Evolutionary conservation across 345 rosid genomes (phyloP), one percentile per base, ranked within the genome.

Genomic region (Anacardium occidentale): DNA sequence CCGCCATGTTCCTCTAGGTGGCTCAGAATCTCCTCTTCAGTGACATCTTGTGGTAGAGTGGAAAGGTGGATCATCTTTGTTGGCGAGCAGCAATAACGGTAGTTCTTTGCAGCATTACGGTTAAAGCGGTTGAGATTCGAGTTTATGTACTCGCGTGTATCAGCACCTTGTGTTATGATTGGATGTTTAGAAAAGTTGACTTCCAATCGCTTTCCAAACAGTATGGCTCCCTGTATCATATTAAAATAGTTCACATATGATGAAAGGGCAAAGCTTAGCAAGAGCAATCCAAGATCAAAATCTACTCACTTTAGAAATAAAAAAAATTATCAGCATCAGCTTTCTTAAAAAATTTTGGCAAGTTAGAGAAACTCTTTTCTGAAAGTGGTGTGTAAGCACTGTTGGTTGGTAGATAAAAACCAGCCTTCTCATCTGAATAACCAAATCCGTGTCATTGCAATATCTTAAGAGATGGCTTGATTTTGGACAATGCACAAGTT

Each of bases 11-110:
- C 92, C 80, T 89, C 97, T 48, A 92, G 81, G 77, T 87, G 97
- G 72, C 69, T 81, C 54, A 80, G 78, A 40, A 95, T 87, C 77
- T 92, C 99, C 63, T 92, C 97, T 72, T 95, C 99, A 0, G 89
- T 81, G 63, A 88, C 82, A 9, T 90, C 98, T 79, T 86, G 98
- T 8, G 99, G 96, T 40, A 95, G 88, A 66, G 96, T 85, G 22
- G 99, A 95, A 48, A 95, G 76, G 85, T 95, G 99, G 61, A 95
- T 83, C 89, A 92, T 95, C 86, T 90, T 95, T 45, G 98, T 95
- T 3, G 99, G 99, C 7, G 98, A 92, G 82, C 99, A 95, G 82
- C 99, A 95, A 77, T 95, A 92, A 47, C 97, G 92, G 74, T 92
- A 95, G 76, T 95, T 92, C 87, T 95, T 95, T 6, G 94, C 96